Conservation (phyloP, 1,139 yeast species). For the Taiozyma onychis region DNA sequence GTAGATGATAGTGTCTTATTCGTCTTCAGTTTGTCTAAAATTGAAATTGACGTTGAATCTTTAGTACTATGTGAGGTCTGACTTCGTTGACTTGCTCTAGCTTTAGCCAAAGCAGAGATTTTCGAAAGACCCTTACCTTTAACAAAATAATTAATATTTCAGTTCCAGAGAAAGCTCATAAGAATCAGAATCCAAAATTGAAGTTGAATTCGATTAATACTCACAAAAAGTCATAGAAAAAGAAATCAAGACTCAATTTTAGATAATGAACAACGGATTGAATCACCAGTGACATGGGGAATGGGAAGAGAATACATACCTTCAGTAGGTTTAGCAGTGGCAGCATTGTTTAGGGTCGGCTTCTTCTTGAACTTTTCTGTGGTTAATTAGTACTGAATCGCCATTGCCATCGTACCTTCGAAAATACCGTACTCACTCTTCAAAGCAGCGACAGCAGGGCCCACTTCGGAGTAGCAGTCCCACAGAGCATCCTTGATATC, state of each 20-base stretch:
- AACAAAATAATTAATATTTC: background rate
- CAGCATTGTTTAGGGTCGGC: conserved; percentile 1
- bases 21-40: conserved; percentile 18
- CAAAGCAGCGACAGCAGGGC: conserved; percentile 47
- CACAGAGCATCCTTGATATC: conserved; percentile 57
- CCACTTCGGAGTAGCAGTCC: conserved; percentile 53
- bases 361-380: conserved; percentile 15
- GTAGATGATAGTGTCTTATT: conserved; percentile 1
- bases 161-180: background rate
- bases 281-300: background rate
- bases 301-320: conserved; percentile 14
- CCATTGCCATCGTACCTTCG: background rate
- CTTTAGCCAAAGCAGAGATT: conserved; percentile 43
- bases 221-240: background rate
- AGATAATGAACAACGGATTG: conserved; percentile 1
- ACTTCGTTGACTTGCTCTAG: conserved; percentile 28
- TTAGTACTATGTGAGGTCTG: background rate
- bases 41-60: conserved; percentile 15
- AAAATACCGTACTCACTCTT: conserved; percentile 28
- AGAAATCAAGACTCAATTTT: conserved; percentile 7
- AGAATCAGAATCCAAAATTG: background rate
- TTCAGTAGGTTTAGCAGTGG: background rate
- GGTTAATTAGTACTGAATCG: background rate
- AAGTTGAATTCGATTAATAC: background rate
- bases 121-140: conserved; percentile 27